Evolutionary conservation across 768 basidiomycete genomes (phyloP).

Genomic region (Coprinopsis strossmayeri): DNA sequence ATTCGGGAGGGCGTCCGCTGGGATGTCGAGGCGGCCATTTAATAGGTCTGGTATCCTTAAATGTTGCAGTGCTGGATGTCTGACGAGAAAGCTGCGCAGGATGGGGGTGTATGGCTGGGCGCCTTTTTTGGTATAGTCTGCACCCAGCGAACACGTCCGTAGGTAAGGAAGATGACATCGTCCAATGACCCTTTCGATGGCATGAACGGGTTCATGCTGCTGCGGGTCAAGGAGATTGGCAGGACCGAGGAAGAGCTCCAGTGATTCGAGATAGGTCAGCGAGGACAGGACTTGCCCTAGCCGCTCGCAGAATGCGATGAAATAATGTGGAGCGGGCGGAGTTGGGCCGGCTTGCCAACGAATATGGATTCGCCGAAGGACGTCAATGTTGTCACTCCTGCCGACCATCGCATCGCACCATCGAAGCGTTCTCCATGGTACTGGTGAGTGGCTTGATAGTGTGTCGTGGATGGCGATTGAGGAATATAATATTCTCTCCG

Average conservation of each 20-base stretch:
- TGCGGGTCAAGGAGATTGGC: conserved; percentile 27
- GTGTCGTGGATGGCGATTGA: conserved; percentile 42
- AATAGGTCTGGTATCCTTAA: conserved; percentile 43
- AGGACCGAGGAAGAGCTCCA: conserved; percentile 48
- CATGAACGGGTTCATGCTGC: conserved; percentile 25
- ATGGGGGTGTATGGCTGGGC: conserved; percentile 33
- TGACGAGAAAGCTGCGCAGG: conserved; percentile 36
- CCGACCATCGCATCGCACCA: conserved; percentile 48
- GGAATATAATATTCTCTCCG: conserved; percentile 55
- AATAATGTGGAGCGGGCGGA: conserved; percentile 20
- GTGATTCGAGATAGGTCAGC: conserved; percentile 40
- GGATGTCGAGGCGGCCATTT: conserved; percentile 33
- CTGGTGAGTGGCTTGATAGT: conserved; percentile 33
- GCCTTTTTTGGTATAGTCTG: conserved; percentile 38
- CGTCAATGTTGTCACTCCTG: conserved; percentile 39
- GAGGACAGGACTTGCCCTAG: conserved; percentile 30
- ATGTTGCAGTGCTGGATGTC: conserved; percentile 34
- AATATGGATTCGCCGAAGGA: conserved; percentile 40
- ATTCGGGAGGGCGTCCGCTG: conserved; percentile 36
- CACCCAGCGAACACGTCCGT: conserved; percentile 35
- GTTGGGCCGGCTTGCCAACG: conserved; percentile 44
- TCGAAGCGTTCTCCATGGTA: conserved; percentile 35
- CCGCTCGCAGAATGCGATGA: conserved; percentile 33
- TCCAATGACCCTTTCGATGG: conserved; percentile 39
- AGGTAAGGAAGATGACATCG: conserved; percentile 34